Base-by-base conservation (phyloP, 345 rosid species). In the Eucalyptus pauciflora region DNA sequence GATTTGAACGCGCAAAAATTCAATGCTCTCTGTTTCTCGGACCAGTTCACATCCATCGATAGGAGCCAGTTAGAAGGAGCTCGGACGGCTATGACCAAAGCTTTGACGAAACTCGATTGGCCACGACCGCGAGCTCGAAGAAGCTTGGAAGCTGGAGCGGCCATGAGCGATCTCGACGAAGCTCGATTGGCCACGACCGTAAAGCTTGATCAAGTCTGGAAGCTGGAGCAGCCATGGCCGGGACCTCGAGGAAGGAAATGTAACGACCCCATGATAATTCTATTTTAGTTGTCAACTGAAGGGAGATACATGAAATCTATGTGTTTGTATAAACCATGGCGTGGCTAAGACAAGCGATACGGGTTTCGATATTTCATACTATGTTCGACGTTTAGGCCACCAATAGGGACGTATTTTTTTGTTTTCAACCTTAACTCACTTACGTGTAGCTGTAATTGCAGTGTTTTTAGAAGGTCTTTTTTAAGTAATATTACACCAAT, bases 341-440 rank as follows among this genome's bases (percentile, higher is more conserved):
- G 33, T 0, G 7, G 4, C 0, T 5, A 0, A 11, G 27, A 58
- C 64, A 58, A 0, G 1, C 7, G 64, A 58, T 11, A 58, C 13
- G 13, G 13, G 14, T 54, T 54, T 54, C 11, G 60, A 54, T 54
- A 20, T 20, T 22, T 54, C 60, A 8, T 54, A 8, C 60, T 0
- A 50, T 54, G 0, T 7, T 18, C 29, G 1, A 25, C 10, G n/a
- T 54, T 20, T 18, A 20, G 60, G 60, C 25, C 60, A 54, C 60
- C 60, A 4, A 54, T 0, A 54, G 25, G 5, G 56, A 52, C 56
- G 56, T 0, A 20, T 54, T 54, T 54, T 7, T 54, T 10, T 54
- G 6, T 56, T 22, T 56, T 4, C 2, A 4, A 56, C 13, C 64
- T 7, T 2, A 0, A 25, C n/a, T 58, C 29, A 10, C 13, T 58